phyloP scores from a whole-genome alignment of 108 stramenopile species.

The Skeletonema marinoi region DNA sequence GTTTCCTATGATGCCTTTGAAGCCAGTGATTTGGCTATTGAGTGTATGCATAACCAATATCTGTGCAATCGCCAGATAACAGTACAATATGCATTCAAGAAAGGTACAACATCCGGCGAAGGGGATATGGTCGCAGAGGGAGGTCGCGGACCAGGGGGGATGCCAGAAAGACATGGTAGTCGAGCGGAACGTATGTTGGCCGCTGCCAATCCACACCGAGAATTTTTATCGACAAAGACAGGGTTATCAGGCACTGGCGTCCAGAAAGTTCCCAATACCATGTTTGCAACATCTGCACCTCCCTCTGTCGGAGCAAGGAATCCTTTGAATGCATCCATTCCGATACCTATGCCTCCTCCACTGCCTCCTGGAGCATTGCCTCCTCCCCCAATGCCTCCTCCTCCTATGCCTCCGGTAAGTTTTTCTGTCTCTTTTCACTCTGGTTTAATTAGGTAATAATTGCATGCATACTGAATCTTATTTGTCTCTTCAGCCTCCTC shows the following conservation, averaged over 20 bases:
- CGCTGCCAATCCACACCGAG: conserved; percentile 66
- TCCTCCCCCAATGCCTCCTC: conserved; percentile 20
- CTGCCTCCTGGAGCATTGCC: conserved; percentile 18
- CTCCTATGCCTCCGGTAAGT: conserved; percentile 11
- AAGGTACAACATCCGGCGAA: conserved; percentile 61
- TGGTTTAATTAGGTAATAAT: neutral
- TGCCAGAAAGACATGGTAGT: conserved; percentile 94
- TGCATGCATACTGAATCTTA: neutral
- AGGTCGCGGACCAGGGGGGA: conserved; percentile 54
- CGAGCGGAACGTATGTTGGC: conserved; percentile 98
- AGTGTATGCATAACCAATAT: conserved; percentile 98
- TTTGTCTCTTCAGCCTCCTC: neutral
- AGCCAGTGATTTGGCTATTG: conserved; percentile 95
- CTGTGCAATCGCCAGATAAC: conserved; percentile 94
- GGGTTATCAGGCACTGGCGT: conserved; percentile 35
- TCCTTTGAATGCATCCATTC: conserved; percentile 25
- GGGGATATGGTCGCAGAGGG: conserved; percentile 50
- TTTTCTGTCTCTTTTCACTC: neutral
- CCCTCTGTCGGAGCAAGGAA: conserved; percentile 5
- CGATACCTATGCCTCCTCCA: conserved; percentile 22
- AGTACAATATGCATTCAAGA: conserved; percentile 98
- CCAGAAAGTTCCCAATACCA: conserved; percentile 45
- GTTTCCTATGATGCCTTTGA: conserved; percentile 94
- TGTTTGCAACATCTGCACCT: conserved; percentile 49
- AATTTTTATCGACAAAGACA: conserved; percentile 46